Conservation (phyloP, 495 filamentous ascomycete genomes). For the Trichoderma reesei region DNA sequence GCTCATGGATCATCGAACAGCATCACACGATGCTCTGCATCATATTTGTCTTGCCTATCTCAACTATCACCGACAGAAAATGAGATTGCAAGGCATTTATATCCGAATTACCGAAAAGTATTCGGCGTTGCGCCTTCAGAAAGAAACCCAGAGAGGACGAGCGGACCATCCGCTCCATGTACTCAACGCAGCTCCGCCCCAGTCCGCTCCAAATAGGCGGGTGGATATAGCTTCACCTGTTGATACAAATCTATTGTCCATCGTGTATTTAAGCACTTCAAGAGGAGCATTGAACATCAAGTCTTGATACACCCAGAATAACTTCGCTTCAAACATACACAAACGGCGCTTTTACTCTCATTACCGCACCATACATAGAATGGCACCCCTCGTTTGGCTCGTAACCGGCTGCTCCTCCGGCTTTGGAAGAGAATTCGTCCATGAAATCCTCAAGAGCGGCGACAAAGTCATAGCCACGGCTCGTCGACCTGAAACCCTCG, state of each 20-base stretch:
- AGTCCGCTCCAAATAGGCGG: neutral
- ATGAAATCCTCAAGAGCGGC: slow-evolving; percentile 31
- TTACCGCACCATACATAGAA: neutral
- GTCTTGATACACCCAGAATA: neutral
- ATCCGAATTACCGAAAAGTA: neutral
- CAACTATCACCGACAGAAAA: too few species aligned
- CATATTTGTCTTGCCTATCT: neutral
- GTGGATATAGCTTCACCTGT: neutral
- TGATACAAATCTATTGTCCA: too few species aligned
- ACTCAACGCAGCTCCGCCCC: neutral
- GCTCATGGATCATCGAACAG: too few species aligned
- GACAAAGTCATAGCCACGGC: slow-evolving; percentile 38
- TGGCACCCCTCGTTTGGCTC: slow-evolving; percentile 19
- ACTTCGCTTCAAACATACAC: neutral
- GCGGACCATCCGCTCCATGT: neutral
- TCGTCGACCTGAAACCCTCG: slow-evolving; percentile 20
- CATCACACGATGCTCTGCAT: neutral
- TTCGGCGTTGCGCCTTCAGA: neutral
- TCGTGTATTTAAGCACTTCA: neutral
- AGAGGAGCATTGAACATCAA: neutral
- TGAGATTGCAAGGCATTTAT: too few species aligned
- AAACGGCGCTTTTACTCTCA: neutral
- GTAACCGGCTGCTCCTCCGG: slow-evolving; percentile 24
- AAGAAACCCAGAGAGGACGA: neutral
- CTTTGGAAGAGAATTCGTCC: slow-evolving; percentile 24